These are phyloP conservation scores for Cryptococcus wingfieldii DNA, from an alignment of 1,284 basidiomycete genomes.

Conservation along the genomic window DNA sequence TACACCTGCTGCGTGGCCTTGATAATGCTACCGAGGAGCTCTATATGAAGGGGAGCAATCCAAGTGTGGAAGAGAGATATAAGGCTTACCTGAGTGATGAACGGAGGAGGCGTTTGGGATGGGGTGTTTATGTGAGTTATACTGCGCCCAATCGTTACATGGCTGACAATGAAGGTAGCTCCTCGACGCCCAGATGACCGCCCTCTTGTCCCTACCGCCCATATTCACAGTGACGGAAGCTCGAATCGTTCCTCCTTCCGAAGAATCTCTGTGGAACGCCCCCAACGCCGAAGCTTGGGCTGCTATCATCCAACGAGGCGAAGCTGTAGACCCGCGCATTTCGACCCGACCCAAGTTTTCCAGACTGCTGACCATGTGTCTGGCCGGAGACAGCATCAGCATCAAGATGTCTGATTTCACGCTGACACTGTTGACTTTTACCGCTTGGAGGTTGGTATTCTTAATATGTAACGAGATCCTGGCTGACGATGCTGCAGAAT, in stretches of 20 bases:
- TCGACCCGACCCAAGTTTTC: constrained; percentile 18
- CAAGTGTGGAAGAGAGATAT: constrained; percentile 18
- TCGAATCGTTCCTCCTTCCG: constrained; percentile 23
- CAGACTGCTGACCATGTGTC: constrained; percentile 14
- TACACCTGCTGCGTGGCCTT: constrained; percentile 25
- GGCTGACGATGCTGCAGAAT: constrained; percentile 3
- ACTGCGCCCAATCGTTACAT: neutral
- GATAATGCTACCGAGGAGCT: constrained; percentile 18
- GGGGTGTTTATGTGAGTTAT: constrained; percentile 35
- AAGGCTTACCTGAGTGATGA: constrained; percentile 33
- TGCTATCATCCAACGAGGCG: constrained; percentile 4
- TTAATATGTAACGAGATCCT: neutral
- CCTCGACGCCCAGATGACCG: constrained; percentile 28
- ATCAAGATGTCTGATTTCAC: constrained; percentile 23
- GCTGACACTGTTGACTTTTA: constrained; percentile 23
- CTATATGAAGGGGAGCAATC: constrained; percentile 7
- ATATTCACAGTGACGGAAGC: constrained; percentile 29
- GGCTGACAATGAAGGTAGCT: constrained; percentile 11
- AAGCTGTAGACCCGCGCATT: constrained; percentile 8
- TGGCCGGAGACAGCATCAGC: constrained; percentile 16
- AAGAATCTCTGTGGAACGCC: constrained; percentile 28
- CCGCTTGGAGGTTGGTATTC: constrained; percentile 26
- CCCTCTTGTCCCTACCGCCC: constrained; percentile 22
- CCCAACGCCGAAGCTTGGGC: constrained; percentile 25
- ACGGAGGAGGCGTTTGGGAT: constrained; percentile 26